Evolutionary conservation across 305 asterid species (phyloP), one percentile per base, ranked within the genome.

Genomic region (Plantago coronopus): DNA sequence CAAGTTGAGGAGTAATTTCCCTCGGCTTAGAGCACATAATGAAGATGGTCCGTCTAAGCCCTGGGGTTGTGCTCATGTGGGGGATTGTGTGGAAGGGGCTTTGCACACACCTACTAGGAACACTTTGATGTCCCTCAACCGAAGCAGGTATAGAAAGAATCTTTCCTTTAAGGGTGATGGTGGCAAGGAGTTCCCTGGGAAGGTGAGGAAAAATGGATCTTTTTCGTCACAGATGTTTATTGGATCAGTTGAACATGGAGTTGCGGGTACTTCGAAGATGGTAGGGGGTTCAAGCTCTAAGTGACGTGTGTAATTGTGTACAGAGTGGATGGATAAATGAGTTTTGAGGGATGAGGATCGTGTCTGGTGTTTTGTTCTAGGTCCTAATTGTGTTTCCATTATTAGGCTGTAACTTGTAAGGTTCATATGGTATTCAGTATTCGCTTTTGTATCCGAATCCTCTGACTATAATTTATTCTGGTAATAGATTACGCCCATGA

Each of bases 61-160:
- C 15, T 89, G 99, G 96, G 87, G 89, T 6, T 93, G 97, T 53
- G 84, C 75, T 2, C 89, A 81, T 61, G 95, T 88, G 0, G 99
- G 96, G 54, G 94, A 89, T 51, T 91, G 98, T 46, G 95, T 91
- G 1, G 95, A 82, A 69, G 98, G 95, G 65, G 95, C 91, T 14
- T 59, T 84, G 75, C 94, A 83, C 34, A 75, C 73, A 0, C 91
- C 97, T 27, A 57, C 81, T 6, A 72, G 81, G 21, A 84, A 75
- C 77, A 67, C 86, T 6, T 62, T 93, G 80, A 38, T 87, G 72
- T 85, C 97, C 5, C 86, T 93, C 25, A 81, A 79, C 75, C 75
- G 91, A 43, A 78, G 76, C 69, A 82, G 82, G 63, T 76, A 81
- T 21, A 78, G 83, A 56, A 93, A 82, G 67, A 83, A 77, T 54